Percentiles rank a stretch among this genome's conserved stretches.
Conservation (phyloP, 2,329 filamentous ascomycete genomes). For the Pseudogymnoascus sp. region DNA sequence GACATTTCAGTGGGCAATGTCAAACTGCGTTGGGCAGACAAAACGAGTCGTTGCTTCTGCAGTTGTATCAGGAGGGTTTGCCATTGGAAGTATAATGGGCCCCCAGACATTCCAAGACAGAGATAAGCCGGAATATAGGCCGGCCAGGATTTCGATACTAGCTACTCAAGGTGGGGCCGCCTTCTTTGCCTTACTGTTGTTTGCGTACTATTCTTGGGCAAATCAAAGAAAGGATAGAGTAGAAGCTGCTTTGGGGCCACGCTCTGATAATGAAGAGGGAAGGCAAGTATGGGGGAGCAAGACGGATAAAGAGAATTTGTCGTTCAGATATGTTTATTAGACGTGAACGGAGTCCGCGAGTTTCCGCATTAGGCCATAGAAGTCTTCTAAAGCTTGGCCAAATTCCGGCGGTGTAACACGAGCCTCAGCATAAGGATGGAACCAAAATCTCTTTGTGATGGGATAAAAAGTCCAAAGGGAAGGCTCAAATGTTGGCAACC, state of each 20-base stretch:
- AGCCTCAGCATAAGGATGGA: neutral
- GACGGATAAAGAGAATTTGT: constrained; percentile 28
- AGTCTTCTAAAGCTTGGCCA: too few species aligned
- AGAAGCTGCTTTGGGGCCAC: constrained; percentile 21
- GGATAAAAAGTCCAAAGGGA: too few species aligned
- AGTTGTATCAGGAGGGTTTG: constrained; percentile 42
- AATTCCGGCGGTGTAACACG: too few species aligned
- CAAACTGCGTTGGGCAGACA: constrained; percentile 36
- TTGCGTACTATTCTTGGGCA: constrained; percentile 21
- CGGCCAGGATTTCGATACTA: constrained; percentile 48
- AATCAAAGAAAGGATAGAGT: constrained; percentile 24
- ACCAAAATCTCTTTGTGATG: too few species aligned
- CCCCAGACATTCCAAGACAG: constrained; percentile 45
- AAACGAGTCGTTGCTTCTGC: constrained; percentile 44
- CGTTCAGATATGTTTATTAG: constrained; percentile 23
- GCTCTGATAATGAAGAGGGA: constrained; percentile 20
- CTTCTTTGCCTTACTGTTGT: constrained; percentile 22
- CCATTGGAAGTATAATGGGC: constrained; percentile 48
- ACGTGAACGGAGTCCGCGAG: neutral
- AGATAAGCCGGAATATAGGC: constrained; percentile 45
- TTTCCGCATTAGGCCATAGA: neutral
- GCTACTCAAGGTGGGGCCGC: constrained; percentile 20
- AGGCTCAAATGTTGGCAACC: too few species aligned
- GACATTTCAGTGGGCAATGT: constrained; percentile 25
- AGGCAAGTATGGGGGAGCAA: constrained; percentile 24